Evolutionary conservation across 139 green algal species (phyloP), one percentile per base, ranked within the genome.

Genomic region (Picochlorum sp.): DNA sequence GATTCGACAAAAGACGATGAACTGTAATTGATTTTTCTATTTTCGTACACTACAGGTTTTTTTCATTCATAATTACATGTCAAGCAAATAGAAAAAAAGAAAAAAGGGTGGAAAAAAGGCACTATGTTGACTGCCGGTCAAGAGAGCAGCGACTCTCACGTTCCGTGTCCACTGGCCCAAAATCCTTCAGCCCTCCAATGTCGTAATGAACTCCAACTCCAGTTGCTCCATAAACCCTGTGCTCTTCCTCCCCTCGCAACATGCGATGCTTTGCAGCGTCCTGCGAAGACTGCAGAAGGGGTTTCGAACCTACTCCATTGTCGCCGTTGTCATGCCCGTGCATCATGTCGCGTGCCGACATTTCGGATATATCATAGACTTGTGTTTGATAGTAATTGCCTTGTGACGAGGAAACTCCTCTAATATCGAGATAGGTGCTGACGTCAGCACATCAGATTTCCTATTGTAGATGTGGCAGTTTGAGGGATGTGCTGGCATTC

Each of bases 141-240:
- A 21, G 6, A 54, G 47, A 26, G n/a, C 47, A 54, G 15, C 16
- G 18, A 21, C 56, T 21, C n/a, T 20, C 47, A 5, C 61, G 34
- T 21, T 66, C 61, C 11, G 61, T 66, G 32, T 66, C 61, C 15
- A 66, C 34, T 52, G 61, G 61, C 24, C 61, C 61, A 58, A 59
- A 56, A 23, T 66, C 61, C 20, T 46, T 26, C 0, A 30, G 26
- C 23, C 58, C 58, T 18, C 58, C 58, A 66, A 66, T 54, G 34
- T 66, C 37, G 34, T 46, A 46, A 41, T 66, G 61, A 8, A 16
- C 58, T 46, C 61, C 61, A 8, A 66, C 6, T 20, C 61, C 61
- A 21, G 47, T 38, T 38, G n/a, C 24, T 6, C 61, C 37, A 18
- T 20, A 14, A 6, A 24, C 34, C 18, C 15, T 15, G n/a, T 28